Evolutionary conservation across 2,329 filamentous ascomycete genomes (phyloP), one percentile per base, ranked within the genome.

Genomic region (Rhinocladiella similis): DNA sequence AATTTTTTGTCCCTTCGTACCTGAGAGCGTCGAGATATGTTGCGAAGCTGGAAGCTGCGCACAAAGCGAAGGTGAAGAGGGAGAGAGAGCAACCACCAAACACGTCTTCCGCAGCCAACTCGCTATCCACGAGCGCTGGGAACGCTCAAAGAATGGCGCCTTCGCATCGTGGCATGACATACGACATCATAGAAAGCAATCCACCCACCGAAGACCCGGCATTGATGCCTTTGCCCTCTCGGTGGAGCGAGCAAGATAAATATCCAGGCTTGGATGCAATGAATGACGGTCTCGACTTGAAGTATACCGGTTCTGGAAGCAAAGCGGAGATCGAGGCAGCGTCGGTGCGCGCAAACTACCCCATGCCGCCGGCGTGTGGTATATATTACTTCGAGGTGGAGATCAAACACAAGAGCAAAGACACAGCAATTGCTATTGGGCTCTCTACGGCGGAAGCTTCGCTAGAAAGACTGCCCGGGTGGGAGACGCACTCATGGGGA

Each of bases 301-400:
- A 80, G 57, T 86, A 84, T 67, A 75, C 72, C 39, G 83, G 83
- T 19, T 71, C 77, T 10, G 75, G 77, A 39, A 84, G 84, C 69
- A 80, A 81, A 43, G 75, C 80, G 56, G 84, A 88, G 12, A 77
- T 89, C 67, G 94, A 97, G 70, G 90, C 91, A 16, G 91, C 86
- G 35, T 84, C 90, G 12, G 85, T 96, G 56, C 85, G 94, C 54
- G 84, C 92, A 25, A 89, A 99, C 71, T 80, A 91, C 70, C 83
- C 86, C 47, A 97, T 97, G 85, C 91, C 94, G 3, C 81, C 85
- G 35, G 88, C 96, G 68, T 94, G 90, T 64, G 94, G 94, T 1
- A 87, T 99, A 57, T 99, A 96, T 72, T 99, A 99, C 71, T 99
- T 86, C 68, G 94, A 99, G 67, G 79, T 86, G 33, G 83, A 82